These are phyloP conservation scores for Pythium dissimile DNA, from an alignment of 352 stramenopile species.

Conservation along the genomic window DNA sequence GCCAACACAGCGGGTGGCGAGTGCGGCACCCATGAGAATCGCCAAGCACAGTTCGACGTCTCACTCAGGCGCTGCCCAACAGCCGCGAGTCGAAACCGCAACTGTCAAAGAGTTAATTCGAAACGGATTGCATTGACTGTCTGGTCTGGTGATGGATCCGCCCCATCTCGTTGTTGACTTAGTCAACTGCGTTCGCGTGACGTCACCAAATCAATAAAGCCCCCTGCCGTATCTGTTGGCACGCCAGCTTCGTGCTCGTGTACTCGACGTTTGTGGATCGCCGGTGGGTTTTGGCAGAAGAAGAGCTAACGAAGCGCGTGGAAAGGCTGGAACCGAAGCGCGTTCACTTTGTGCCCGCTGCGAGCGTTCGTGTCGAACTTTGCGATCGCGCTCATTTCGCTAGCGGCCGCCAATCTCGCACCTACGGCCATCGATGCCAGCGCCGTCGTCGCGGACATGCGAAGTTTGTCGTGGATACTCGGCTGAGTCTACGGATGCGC, in stretches of 20 bases:
- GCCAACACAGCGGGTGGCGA: slow-evolving; percentile 23
- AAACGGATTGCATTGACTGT: no score
- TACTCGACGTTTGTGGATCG: slow-evolving; percentile 65
- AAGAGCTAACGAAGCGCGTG: slow-evolving; percentile 53
- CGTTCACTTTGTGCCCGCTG: slow-evolving; percentile 41
- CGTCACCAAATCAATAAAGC: no score
- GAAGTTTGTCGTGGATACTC: slow-evolving; percentile 65
- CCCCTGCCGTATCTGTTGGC: no score
- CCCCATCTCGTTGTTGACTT: no score
- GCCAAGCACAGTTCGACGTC: background rate
- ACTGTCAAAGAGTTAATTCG: background rate
- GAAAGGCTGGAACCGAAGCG: slow-evolving; percentile 48
- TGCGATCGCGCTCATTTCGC: slow-evolving; percentile 57
- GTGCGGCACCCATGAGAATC: slow-evolving; percentile 27
- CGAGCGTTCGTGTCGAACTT: slow-evolving; percentile 64
- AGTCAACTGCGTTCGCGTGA: no score
- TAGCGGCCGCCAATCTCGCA: slow-evolving; percentile 62
- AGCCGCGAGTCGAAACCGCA: slow-evolving; percentile 1
- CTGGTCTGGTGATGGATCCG: no score
- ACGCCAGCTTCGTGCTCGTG: slow-evolving; percentile 49
- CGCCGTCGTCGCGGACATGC: slow-evolving; percentile 65
- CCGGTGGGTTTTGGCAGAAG: slow-evolving; percentile 61
- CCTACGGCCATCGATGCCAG: slow-evolving; percentile 61
- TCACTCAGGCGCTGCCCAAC: no score
- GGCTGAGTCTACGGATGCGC: slow-evolving; percentile 82